phyloP scores from a whole-genome alignment of 208 protist genomes.

The Baffinella frigidus region DNA sequence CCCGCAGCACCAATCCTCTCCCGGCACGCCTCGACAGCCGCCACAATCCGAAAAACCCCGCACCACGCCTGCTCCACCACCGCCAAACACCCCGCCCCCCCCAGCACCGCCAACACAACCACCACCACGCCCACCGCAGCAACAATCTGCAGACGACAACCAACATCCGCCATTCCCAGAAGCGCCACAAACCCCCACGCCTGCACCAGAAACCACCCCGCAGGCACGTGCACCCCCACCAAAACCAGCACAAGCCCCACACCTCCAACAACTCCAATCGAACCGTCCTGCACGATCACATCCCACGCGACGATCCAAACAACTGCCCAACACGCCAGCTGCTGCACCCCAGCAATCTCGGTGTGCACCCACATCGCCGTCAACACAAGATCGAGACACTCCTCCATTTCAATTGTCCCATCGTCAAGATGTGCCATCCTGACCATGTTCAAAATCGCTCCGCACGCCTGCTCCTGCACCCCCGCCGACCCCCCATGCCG shows the following conservation, averaged over 20 bases:
- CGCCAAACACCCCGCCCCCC: background rate
- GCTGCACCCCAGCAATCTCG: conserved; percentile 16
- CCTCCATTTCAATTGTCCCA: background rate
- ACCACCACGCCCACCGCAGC: too few species aligned
- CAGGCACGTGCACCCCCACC: background rate
- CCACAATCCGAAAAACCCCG: conserved; percentile 33
- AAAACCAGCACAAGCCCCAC: background rate
- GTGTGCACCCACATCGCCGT: background rate
- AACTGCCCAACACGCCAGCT: conserved; percentile 26
- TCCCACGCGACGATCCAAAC: conserved; percentile 14
- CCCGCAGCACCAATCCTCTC: too few species aligned
- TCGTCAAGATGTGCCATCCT: too few species aligned
- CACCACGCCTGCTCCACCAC: conserved; percentile 38
- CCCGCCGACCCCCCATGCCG: background rate
- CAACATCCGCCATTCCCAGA: too few species aligned
- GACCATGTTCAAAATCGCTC: conserved; percentile 33
- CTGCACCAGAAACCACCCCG: background rate
- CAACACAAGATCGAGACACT: background rate
- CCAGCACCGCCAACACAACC: background rate
- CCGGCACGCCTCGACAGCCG: background rate
- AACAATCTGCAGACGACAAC: too few species aligned
- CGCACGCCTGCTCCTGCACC: conserved; percentile 54
- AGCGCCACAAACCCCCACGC: too few species aligned
- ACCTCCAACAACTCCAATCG: too few species aligned
- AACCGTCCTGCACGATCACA: too few species aligned